These are phyloP conservation scores for Herpetospermum pedunculosum DNA, from an alignment of 306 rosid species.

Conservation along the genomic window DNA sequence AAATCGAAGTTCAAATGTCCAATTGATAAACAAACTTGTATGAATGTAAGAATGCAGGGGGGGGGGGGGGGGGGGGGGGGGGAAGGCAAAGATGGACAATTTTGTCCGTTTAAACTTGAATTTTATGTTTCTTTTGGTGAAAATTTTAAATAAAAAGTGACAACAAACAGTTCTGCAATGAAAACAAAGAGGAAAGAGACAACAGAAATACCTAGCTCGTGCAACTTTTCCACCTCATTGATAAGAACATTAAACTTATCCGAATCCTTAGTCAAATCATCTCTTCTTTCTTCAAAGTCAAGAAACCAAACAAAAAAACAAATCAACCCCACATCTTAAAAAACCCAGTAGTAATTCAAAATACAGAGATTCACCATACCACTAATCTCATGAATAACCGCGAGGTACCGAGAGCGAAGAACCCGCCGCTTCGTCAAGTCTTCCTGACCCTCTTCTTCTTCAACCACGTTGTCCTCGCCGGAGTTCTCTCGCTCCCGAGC, in stretches of 20 bases:
- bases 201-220: slow-evolving; percentile 33
- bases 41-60: background rate
- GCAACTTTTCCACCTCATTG: slow-evolving; percentile 41
- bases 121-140: background rate
- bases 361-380: slow-evolving; percentile 19
- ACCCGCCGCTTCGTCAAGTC: slow-evolving; percentile 38
- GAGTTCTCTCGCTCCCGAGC: slow-evolving; percentile 2
- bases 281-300: slow-evolving; percentile 41
- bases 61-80: background rate
- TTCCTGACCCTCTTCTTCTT: slow-evolving; percentile 14
- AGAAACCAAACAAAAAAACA: background rate
- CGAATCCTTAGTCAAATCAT: slow-evolving; percentile 37
- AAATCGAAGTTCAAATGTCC: too few species aligned
- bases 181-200: background rate
- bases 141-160: background rate
- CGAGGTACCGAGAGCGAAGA: slow-evolving; percentile 51
- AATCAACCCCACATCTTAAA: background rate
- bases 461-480: slow-evolving; percentile 9
- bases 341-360: background rate
- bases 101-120: background rate
- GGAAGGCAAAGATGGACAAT: background rate
- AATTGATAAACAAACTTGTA: background rate
- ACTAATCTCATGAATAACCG: slow-evolving; percentile 38
- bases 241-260: slow-evolving; percentile 39
- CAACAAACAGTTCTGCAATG: background rate